Conservation (phyloP, 2,329 filamentous ascomycete species). For the Ploettnerulaceae sp. region DNA sequence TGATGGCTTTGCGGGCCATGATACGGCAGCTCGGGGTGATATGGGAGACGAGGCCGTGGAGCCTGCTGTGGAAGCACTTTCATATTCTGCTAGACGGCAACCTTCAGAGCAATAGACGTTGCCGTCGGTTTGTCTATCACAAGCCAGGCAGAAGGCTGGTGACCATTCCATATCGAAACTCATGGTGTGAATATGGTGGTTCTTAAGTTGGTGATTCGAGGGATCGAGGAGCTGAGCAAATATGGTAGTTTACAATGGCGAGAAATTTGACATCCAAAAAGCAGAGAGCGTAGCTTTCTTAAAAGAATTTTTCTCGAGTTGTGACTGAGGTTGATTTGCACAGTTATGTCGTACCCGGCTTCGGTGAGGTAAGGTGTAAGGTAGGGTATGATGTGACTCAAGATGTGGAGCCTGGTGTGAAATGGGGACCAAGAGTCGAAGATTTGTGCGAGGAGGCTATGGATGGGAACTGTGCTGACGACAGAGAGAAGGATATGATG, state of each 20-base stretch:
- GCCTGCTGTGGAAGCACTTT: conserved; percentile 54
- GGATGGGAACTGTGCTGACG: conserved; percentile 8
- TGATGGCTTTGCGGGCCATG: conserved; percentile 46
- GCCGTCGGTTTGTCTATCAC: conserved; percentile 80
- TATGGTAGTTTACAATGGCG: neutral
- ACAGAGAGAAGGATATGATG: conserved; percentile 10
- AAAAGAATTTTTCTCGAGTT: conserved; percentile 10
- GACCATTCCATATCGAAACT: conserved; percentile 55
- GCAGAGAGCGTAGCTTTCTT: conserved; percentile 11
- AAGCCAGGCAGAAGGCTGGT: conserved; percentile 88
- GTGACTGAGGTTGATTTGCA: conserved; percentile 14
- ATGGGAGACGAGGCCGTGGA: conserved; percentile 55
- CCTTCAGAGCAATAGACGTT: conserved; percentile 89
- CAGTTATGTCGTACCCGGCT: conserved; percentile 21
- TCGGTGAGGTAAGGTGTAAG: conserved; percentile 26
- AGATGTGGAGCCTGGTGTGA: conserved; percentile 27
- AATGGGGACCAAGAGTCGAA: conserved; percentile 14
- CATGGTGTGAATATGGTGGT: conserved; percentile 27
- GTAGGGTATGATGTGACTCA: conserved; percentile 33
- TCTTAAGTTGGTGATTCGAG: conserved; percentile 5
- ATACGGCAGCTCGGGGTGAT: conserved; percentile 42
- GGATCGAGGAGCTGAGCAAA: conserved; percentile 5
- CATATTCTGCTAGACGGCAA: conserved; percentile 82
- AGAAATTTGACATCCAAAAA: no score
- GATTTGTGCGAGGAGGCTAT: conserved; percentile 22